Evolutionary conservation across 176 grass and related monocot species (phyloP), one percentile per base, ranked within the genome.

Genomic region (Tuctoria greenei): DNA sequence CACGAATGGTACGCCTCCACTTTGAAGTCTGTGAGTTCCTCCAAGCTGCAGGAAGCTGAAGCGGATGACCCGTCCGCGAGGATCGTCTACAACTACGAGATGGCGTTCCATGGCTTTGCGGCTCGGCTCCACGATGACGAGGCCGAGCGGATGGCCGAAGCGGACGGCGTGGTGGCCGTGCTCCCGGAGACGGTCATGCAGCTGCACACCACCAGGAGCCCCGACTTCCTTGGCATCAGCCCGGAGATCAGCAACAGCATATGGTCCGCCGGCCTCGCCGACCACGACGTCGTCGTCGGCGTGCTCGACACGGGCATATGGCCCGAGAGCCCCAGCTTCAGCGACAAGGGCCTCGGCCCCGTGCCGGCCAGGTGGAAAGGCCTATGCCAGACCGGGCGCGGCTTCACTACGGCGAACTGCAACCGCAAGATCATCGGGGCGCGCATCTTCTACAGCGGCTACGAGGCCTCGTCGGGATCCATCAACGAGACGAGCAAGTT

Each of bases 271-370:
- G 87, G 80, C 55, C 70, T 90, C 66, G 70, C 82, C 11, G 83
- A 92, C 74, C 96, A 95, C 69, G 89, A 99, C 77, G 96, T 92
- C 56, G 82, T 99, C 38, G 87, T 91, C 40, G 92, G 96, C 49
- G 92, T 99, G 31, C 91, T 99, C 35, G 95, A 99, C 89, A 99
- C 95, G 20, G 95, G 95, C 55, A 99, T 99, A 23, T 99, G 95
- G 95, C 95, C 92, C 20, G 95, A 99, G 79, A 99, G 87, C 66
- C 82, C 92, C 42, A 99, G 92, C 83, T 95, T 99, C 85, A 86
- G 77, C 46, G 96, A 99, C 85, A 85, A 76, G 72, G 92, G 92
- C 17, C 75, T 99, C 59, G 77, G 89, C 38, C 85, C 92, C 13
- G 83, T 99, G 12, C 87, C 92, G 38, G 61, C 70, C 43, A 79